Evolutionary conservation across 257 asterid genomes (phyloP).

Genomic region (Euphrasia confusa): DNA sequence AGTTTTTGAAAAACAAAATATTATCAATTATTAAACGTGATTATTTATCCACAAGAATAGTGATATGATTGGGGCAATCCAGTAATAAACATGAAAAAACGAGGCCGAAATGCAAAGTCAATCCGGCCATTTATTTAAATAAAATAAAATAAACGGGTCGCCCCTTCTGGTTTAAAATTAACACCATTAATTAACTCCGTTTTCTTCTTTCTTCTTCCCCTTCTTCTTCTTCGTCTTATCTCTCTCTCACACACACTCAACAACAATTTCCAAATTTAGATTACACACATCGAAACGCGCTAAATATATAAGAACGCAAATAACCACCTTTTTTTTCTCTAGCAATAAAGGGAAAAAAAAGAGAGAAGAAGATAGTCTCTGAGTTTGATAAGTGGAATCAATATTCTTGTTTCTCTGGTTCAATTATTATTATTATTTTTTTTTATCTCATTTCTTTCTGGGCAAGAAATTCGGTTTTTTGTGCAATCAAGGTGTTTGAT

Average conservation of each 20-base stretch:
- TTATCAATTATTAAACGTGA: too few relatives aligned
- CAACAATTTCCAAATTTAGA: slow-evolving; percentile 28
- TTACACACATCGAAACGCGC: background rate
- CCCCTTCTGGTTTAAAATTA: slow-evolving; percentile 35
- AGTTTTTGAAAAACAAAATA: too few relatives aligned
- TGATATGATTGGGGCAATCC: too few relatives aligned
- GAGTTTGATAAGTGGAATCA: slow-evolving; percentile 15
- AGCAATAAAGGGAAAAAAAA: background rate
- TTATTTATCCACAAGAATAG: too few relatives aligned
- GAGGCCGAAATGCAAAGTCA: too few relatives aligned
- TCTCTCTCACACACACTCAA: slow-evolving; percentile 10
- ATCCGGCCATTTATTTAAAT: slow-evolving; percentile 24
- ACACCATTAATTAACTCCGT: slow-evolving; percentile 38
- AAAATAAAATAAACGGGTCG: slow-evolving; percentile 19
- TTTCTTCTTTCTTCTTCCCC: slow-evolving; percentile 31
- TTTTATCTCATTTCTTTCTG: too few relatives aligned
- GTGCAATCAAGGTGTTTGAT: slow-evolving; percentile 23
- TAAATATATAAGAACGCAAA: background rate
- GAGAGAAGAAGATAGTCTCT: slow-evolving; percentile 4
- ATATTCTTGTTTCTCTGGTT: slow-evolving; percentile 2
- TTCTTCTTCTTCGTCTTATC: slow-evolving; percentile 10
- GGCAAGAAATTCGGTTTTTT: background rate
- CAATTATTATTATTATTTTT: too few relatives aligned
- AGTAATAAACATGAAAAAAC: too few relatives aligned
- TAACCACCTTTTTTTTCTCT: slow-evolving; percentile 24